These are phyloP conservation scores for Arabidopsis thaliana DNA, from an alignment of 345 rosid genomes.

Conservation along the genomic window TAIR10.1 NC_003070.9:9537001-9537500, in stretches of 20 bases:
- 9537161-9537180: constrained; percentile 71
- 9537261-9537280: constrained; percentile 87
- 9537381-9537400: constrained; percentile 75
- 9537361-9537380: constrained; percentile 91
- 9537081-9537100: neutral
- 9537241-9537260: constrained; percentile 63
- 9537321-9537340: constrained; percentile 75
- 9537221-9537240: constrained; percentile 67
- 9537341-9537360: constrained; percentile 84
- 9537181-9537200: constrained; percentile 81
- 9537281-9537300: constrained; percentile 77
- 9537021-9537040: neutral
- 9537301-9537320: constrained; percentile 82
- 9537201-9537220: constrained; percentile 78
- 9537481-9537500: neutral
- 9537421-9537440: neutral
- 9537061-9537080: neutral
- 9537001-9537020: constrained; percentile 57
- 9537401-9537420: constrained; percentile 74
- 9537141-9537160: constrained; percentile 76
- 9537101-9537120: constrained; percentile 60
- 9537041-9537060: constrained; percentile 3
- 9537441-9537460: neutral
- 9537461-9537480: neutral
- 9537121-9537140: constrained; percentile 66